Evolutionary conservation across 2,329 filamentous ascomycete species (phyloP).

Genomic region (Fusarium sp.): DNA sequence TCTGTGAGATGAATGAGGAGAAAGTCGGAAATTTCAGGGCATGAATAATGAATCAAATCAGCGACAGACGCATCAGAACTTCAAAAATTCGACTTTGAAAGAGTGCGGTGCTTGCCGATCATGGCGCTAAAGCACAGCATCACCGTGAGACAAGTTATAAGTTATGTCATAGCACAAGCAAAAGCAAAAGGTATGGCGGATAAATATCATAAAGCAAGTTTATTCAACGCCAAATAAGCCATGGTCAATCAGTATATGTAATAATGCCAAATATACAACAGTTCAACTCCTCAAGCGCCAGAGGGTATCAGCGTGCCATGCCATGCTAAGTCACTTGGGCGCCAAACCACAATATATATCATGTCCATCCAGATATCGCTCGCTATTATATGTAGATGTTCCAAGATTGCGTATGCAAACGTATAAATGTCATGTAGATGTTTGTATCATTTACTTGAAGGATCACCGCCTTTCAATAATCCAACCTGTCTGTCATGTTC

Average conservation of each 20-base stretch:
- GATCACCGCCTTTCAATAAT: slow-evolving; percentile 31
- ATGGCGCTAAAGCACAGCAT: background rate
- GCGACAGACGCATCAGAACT: background rate
- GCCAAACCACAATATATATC: background rate
- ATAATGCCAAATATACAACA: background rate
- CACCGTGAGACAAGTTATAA: rapidly evolving
- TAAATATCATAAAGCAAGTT: background rate
- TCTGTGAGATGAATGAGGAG: background rate
- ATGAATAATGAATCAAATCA: rapidly evolving
- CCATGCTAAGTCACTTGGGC: background rate
- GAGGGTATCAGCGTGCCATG: slow-evolving; percentile 26
- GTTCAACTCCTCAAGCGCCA: slow-evolving; percentile 22
- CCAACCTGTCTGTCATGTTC: slow-evolving; percentile 44
- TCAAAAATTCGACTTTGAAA: background rate
- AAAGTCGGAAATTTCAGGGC: background rate
- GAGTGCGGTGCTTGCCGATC: background rate
- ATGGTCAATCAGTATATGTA: background rate
- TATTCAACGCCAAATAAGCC: background rate
- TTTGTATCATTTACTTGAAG: slow-evolving; percentile 25
- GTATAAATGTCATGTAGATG: background rate
- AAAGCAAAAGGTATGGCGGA: background rate
- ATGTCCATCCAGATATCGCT: background rate
- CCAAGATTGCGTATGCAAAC: background rate
- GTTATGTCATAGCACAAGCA: background rate
- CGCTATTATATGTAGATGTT: background rate